Base-by-base conservation (phyloP, 169 alveolate genomes). In the Perkinsus marinus region DNA sequence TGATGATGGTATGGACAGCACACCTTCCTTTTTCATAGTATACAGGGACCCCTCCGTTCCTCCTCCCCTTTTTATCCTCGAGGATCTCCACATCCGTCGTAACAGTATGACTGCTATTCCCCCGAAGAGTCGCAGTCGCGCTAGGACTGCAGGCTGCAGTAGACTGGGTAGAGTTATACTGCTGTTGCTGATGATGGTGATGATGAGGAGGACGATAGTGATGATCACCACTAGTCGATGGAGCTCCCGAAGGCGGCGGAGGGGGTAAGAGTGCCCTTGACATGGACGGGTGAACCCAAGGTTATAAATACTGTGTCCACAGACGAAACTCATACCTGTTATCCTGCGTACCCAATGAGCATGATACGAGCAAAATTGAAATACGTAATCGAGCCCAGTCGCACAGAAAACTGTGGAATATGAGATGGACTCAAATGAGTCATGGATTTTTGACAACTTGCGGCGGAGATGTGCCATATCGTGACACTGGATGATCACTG, bases 1-100 rank as follows among this genome's bases (percentile, higher is more conserved):
- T 26, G 5, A 30, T 16, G 22, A 57, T 10, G 46, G 46, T n/a
- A n/a, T n/a, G n/a, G n/a, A n/a, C n/a, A 43, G 26, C 68, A 10
- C 68, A 39, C 68, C 93, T 90, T 30, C 93, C 93, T 39, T 92
- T 92, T n/a, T 91, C 46, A 39, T 92, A 92, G 26, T 89, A 30
- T 57, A 41, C 39, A 0, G 93, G 57, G 6, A 39, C 39, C 34
- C 92, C 93, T 0, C 93, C 93, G 41, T 39, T 90, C 68, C 91
- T 46, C 43, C 89, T 89, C 0, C 41, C 89, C 43, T 91, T 43
- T 90, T 39, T 39, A 41, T 92, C 93, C 34, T 90, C 92, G 34
- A 90, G 79, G 26, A 57, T 57, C 79, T 57, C 79, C 79, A 57
- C 79, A 13, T 57, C 79, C 37, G 37, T 26, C 30, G 36, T 26